phyloP scores from a whole-genome alignment of 2,329 filamentous ascomycete species.

The Penicillium verrucosum region DNA sequence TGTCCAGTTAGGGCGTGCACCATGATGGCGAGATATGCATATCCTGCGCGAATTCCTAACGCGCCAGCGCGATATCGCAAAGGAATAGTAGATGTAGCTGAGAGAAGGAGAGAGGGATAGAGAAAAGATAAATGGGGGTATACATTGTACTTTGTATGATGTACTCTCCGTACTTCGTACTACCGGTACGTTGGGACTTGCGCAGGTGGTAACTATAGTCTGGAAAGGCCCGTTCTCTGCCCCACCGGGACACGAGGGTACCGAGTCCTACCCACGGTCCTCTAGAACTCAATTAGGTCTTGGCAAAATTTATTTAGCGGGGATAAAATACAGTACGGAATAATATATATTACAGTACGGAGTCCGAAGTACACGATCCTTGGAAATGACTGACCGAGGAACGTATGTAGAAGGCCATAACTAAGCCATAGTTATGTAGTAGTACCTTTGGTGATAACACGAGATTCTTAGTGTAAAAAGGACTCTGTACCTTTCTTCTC shows the following conservation, averaged over 20 bases:
- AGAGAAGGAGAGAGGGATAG: neutral
- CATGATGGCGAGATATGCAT: slow-evolving; percentile 25
- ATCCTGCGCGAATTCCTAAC: slow-evolving; percentile 16
- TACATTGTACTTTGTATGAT: neutral
- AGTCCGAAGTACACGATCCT: neutral
- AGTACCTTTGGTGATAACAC: neutral
- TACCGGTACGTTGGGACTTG: neutral
- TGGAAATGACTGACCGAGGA: neutral
- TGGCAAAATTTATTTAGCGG: neutral
- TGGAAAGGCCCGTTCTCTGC: neutral
- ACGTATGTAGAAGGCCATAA: neutral
- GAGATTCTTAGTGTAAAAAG: neutral
- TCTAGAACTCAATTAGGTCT: slow-evolving; percentile 1
- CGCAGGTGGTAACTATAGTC: neutral
- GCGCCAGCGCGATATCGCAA: slow-evolving; percentile 23
- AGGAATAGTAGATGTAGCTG: neutral
- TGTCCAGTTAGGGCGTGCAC: slow-evolving; percentile 37
- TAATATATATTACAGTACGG: neutral
- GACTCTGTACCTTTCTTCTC: neutral
- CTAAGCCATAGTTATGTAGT: neutral
- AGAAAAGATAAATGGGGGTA: neutral
- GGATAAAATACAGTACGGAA: neutral
- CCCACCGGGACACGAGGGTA: neutral
- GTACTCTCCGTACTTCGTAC: neutral
- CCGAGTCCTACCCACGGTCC: neutral